These are phyloP conservation scores for Diaporthe capsici DNA, from an alignment of 2,329 filamentous ascomycete genomes.

Conservation along the genomic window DNA sequence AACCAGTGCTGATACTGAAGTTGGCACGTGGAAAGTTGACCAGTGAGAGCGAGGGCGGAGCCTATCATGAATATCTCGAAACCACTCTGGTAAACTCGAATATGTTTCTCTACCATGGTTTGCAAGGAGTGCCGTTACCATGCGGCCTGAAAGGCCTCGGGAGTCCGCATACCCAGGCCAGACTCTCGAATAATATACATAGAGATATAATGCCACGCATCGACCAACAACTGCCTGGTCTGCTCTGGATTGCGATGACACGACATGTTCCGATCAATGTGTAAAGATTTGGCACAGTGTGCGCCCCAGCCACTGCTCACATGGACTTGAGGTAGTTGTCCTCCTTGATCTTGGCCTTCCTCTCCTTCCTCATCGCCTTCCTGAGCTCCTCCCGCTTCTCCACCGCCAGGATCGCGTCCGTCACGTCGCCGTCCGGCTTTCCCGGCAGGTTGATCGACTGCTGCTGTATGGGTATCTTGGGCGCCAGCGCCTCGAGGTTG, in stretches of 20 bases:
- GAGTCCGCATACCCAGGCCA: not conserved
- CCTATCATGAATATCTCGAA: not conserved
- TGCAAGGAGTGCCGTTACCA: not conserved
- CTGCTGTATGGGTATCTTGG: constrained; percentile 81
- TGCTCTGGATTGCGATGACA: not conserved
- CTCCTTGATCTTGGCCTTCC: constrained; percentile 85
- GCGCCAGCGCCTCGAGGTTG: constrained; percentile 74
- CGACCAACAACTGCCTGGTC: not conserved
- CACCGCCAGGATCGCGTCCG: constrained; percentile 62
- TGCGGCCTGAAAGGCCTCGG: not conserved
- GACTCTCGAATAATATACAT: constrained; percentile 18
- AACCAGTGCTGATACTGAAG: not conserved
- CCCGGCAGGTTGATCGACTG: constrained; percentile 82
- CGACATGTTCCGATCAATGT: not conserved
- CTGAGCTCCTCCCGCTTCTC: constrained; percentile 73
- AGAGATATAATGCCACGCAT: not conserved
- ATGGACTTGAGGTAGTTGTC: constrained; percentile 87
- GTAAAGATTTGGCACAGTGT: not conserved
- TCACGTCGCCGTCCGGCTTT: constrained; percentile 57
- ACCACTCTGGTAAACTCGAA: not conserved
- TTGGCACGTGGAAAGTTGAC: not conserved
- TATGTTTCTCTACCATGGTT: not conserved
- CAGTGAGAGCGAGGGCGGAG: not conserved
- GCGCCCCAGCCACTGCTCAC: constrained; percentile 56
- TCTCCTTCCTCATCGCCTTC: constrained; percentile 80